phyloP scores from a whole-genome alignment of 768 basidiomycete species.

The Lactarius akahatsu region DNA sequence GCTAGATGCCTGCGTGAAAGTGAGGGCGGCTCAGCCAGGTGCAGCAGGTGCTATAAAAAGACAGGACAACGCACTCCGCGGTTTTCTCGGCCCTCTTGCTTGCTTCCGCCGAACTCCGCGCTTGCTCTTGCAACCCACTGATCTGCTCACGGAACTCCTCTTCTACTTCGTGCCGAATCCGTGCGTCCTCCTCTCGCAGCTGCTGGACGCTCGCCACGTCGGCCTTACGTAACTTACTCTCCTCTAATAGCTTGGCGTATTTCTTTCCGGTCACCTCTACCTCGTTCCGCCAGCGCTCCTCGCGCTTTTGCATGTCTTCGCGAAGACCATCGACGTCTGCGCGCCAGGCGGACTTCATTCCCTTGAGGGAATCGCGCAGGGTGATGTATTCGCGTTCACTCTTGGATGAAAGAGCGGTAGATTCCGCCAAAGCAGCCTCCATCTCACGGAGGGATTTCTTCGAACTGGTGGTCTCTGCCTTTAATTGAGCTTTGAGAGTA shows the following conservation, averaged over 20 bases:
- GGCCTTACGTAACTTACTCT: slow-evolving; percentile 54
- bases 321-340: slow-evolving; percentile 66
- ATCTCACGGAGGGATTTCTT: slow-evolving; percentile 81
- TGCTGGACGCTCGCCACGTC: slow-evolving; percentile 48
- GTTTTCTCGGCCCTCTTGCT: slow-evolving; percentile 58
- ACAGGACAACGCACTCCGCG: slow-evolving; percentile 51
- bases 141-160: slow-evolving; percentile 60
- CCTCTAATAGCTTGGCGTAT: slow-evolving; percentile 62
- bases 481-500: slow-evolving; percentile 66
- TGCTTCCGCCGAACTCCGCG: slow-evolving; percentile 54
- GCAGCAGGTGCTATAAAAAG: neutral
- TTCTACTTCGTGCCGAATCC: slow-evolving; percentile 57
- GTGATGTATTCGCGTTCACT: slow-evolving; percentile 81
- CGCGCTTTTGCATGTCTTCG: slow-evolving; percentile 72
- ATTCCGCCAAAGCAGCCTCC: slow-evolving; percentile 71
- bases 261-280: slow-evolving; percentile 67
- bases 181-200: slow-evolving; percentile 50
- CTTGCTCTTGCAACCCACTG: slow-evolving; percentile 47
- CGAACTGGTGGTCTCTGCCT: slow-evolving; percentile 65
- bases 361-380: slow-evolving; percentile 72
- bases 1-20: slow-evolving; percentile 49
- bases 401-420: slow-evolving; percentile 74
- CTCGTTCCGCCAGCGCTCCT: slow-evolving; percentile 67
- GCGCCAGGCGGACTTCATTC: slow-evolving; percentile 71
- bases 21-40: slow-evolving; percentile 17